A percentile compares a stretch with the other conserved stretches of the same genome.
Conservation (phyloP, 768 basidiomycete species). For the Agaricus bisporus region DNA sequence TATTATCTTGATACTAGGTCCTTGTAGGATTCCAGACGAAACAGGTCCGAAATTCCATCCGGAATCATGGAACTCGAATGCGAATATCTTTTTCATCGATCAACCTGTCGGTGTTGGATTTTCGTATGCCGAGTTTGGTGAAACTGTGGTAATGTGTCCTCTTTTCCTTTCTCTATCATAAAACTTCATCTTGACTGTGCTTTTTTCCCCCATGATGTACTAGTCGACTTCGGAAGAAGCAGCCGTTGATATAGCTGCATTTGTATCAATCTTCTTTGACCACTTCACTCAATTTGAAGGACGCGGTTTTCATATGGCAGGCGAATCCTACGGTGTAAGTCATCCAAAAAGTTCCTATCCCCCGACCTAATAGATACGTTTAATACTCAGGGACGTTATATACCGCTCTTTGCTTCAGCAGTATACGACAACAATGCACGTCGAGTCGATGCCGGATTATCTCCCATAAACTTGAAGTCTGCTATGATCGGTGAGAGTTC, state of each 20-base stretch:
- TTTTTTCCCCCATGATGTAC: conserved; percentile 26
- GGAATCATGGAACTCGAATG: conserved; percentile 65
- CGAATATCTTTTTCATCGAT: conserved; percentile 58
- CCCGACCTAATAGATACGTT: too few species aligned
- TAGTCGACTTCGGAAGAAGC: conserved; percentile 61
- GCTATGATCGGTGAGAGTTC: conserved; percentile 56
- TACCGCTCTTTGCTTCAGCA: conserved; percentile 69
- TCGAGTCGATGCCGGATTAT: conserved; percentile 44
- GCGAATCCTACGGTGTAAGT: conserved; percentile 61
- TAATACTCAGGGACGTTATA: conserved; percentile 50
- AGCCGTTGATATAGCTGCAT: conserved; percentile 63
- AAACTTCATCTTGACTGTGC: too few species aligned
- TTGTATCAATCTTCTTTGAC: conserved; percentile 69
- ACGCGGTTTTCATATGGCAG: conserved; percentile 55
- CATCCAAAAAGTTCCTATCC: too few species aligned
- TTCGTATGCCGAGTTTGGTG: conserved; percentile 62
- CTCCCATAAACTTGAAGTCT: conserved; percentile 58
- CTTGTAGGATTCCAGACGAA: conserved; percentile 53
- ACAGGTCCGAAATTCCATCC: conserved; percentile 50
- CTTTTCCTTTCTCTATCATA: too few species aligned
- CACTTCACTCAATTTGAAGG: conserved; percentile 67
- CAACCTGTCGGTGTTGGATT: conserved; percentile 59
- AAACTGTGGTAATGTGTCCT: conserved; percentile 39
- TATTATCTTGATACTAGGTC: conserved; percentile 32
- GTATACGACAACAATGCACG: conserved; percentile 66